These are phyloP conservation scores for Aspergillus sp. DNA, from an alignment of 2,329 filamentous ascomycete genomes.

Conservation along the genomic window DNA sequence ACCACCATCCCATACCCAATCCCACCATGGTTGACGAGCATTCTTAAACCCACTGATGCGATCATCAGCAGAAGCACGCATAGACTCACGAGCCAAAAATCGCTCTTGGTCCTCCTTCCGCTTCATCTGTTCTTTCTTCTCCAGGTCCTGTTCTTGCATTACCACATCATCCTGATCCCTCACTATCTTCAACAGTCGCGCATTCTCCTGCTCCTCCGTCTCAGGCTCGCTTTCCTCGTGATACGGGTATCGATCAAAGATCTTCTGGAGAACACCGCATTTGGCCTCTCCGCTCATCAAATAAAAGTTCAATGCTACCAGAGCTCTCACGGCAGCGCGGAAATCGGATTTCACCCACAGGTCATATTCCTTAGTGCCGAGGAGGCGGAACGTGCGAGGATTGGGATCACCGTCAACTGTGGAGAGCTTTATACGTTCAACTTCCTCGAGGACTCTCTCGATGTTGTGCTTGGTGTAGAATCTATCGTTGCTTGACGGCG, in stretches of 20 bases:
- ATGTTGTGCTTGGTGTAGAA: conserved; percentile 14
- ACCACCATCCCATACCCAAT: conserved; percentile 18
- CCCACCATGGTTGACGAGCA: conserved; percentile 15
- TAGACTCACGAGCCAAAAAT: conserved; percentile 7
- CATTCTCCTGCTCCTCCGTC: conserved; percentile 4
- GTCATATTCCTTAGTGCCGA: conserved; percentile 22
- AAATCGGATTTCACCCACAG: conserved; percentile 21
- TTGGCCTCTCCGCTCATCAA: conserved; percentile 21
- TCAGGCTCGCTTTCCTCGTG: conserved; percentile 5
- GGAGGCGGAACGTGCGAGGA: conserved; percentile 15
- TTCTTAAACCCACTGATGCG: conserved; percentile 9
- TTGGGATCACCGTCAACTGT: conserved; percentile 11
- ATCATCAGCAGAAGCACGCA: conserved; percentile 6
- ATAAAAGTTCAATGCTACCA: conserved; percentile 20
- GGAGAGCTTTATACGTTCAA: conserved; percentile 10
- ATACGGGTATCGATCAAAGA: conserved; percentile 15
- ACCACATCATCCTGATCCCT: conserved; percentile 7
- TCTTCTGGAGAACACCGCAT: conserved; percentile 17
- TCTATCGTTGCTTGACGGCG: background rate
- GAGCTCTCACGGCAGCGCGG: conserved; percentile 7
- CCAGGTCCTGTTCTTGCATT: conserved; percentile 8
- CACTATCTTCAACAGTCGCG: background rate
- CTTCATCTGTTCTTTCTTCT: conserved; percentile 4
- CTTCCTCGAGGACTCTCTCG: conserved; percentile 10
- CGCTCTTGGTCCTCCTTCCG: conserved; percentile 5